phyloP scores from a whole-genome alignment of 306 rosid species.

The Senna tora region DNA sequence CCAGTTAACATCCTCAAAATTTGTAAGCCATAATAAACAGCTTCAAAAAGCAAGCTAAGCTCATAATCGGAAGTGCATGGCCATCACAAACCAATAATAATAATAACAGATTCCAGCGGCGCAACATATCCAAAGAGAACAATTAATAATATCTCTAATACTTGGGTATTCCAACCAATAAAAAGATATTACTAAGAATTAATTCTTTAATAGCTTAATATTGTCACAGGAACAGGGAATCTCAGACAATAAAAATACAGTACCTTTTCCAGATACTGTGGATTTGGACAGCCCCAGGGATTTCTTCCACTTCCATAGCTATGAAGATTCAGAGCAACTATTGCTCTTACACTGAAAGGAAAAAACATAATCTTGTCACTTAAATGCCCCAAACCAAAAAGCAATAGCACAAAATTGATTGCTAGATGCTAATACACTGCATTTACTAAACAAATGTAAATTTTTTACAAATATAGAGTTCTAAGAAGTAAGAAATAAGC shows the following conservation, averaged over 20 bases:
- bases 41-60: not conserved
- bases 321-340: conserved; percentile 87
- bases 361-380: conserved; percentile 34
- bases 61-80: conserved; percentile 2
- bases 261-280: conserved; percentile 95
- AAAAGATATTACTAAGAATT: not conserved
- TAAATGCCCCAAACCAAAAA: conserved; percentile 19
- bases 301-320: conserved; percentile 98
- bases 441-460: not conserved
- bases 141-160: not conserved
- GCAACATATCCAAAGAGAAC: not conserved
- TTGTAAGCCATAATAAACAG: not conserved
- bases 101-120: not conserved
- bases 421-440: not conserved
- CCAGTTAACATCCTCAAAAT: conserved; percentile 10
- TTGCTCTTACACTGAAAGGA: conserved; percentile 79
- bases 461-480: not conserved
- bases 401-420: not conserved
- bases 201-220: not conserved
- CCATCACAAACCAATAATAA: conserved; percentile 1
- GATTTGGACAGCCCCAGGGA: conserved; percentile 90
- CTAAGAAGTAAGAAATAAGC: not conserved
- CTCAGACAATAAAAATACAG: not conserved
- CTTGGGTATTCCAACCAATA: not conserved
- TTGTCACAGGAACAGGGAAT: not conserved